Evolutionary conservation across 805 yeast species (phyloP), one percentile per base, ranked within the genome.

Genomic region (Candida montana): DNA sequence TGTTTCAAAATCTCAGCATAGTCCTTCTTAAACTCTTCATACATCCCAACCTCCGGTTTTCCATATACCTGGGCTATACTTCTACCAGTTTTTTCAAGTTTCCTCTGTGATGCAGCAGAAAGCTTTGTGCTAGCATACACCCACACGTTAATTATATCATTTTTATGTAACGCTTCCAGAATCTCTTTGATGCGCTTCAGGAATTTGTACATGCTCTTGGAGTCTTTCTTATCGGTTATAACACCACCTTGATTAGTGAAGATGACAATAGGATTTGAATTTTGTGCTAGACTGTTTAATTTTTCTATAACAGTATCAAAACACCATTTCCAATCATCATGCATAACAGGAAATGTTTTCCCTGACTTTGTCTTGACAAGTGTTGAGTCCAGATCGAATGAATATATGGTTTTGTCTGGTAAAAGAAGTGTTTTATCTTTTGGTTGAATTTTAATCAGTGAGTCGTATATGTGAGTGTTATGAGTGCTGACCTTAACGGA

Each of bases 191-290:
- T 46, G 52, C 74, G 75, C 2, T 48, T 49, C 0, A 61, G 59
- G 46, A 81, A 73, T 18, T 65, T 65, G 4, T 53, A 35, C 31
- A 59, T 51, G 15, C 73, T 66, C 38, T 58, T 65, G 15, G 55
- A 55, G 2, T 33, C 41, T 4, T 63, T 60, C 37, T 57, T 57
- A 1, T 55, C 62, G 11, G 72, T 73, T 0, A 76, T 62, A 2
- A 80, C 72, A 0, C 79, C 83, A 17, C 91, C 95, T 59, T 91
- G 99, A 57, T 91, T 91, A 1, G 96, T 77, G 58, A 91, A 86
- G 2, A 91, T 74, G 4, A 82, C 90, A 4, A 89, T 47, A 5
- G 45, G 17, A 18, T 53, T 17, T 8, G 26, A 20, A 9, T 12
- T 8, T 17, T 26, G 17, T 3, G 29, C 50, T n/a, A 6, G 19